These are phyloP conservation scores for Isochrysis galbana DNA, from an alignment of 78 protist genomes.

Conservation along the genomic window DNA sequence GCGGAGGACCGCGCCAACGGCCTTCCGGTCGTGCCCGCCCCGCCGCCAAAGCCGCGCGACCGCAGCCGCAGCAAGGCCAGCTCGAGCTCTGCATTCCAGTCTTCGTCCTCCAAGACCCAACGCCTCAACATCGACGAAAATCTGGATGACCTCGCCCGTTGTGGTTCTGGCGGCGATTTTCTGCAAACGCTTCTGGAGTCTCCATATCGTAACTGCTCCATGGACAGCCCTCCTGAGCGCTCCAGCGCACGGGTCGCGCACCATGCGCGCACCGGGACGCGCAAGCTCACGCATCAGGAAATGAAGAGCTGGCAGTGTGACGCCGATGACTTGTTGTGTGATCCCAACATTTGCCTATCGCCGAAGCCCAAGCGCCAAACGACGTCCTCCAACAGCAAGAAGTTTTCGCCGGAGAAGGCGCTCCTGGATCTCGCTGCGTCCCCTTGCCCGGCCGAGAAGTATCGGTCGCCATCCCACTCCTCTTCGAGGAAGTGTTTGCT, in stretches of 20 bases:
- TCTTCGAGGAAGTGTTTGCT: neutral
- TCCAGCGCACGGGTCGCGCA: neutral
- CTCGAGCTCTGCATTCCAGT: neutral
- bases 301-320: neutral
- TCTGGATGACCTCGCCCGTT: neutral
- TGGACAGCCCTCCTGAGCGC: neutral
- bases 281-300: neutral
- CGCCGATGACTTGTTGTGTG: neutral
- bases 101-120: neutral
- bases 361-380: neutral
- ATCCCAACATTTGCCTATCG: neutral
- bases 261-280: neutral
- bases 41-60: neutral
- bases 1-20: neutral
- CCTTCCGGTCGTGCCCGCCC: neutral
- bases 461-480: neutral
- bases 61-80: neutral
- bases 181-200: neutral
- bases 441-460: neutral
- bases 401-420: neutral
- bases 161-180: neutral
- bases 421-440: neutral
- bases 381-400: neutral
- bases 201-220: neutral
- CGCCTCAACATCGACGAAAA: neutral